phyloP scores from a whole-genome alignment of 2,329 filamentous ascomycete genomes.

The Neophaeococcomyces mojaviensis region DNA sequence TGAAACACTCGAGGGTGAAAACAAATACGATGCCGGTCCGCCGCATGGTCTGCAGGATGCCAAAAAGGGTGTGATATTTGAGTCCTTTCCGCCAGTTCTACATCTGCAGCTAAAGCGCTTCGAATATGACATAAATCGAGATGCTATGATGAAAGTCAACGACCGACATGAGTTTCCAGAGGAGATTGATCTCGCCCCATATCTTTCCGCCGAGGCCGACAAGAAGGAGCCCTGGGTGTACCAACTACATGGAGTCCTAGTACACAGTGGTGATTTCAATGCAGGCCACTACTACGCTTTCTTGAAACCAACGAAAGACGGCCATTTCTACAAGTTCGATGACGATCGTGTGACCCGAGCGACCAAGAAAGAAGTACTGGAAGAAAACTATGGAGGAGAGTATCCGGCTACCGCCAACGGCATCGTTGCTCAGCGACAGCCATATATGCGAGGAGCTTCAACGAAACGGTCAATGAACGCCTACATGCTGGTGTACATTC shows the following conservation, averaged over 20 bases:
- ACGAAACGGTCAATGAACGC: slow-evolving; percentile 72
- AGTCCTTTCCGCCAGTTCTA: slow-evolving; percentile 85
- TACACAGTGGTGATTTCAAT: slow-evolving; percentile 94
- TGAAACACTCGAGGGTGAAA: slow-evolving; percentile 94
- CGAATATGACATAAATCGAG: slow-evolving; percentile 91
- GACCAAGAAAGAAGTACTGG: slow-evolving; percentile 80
- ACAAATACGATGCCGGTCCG: slow-evolving; percentile 91
- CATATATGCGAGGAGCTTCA: slow-evolving; percentile 56
- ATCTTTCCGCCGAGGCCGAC: slow-evolving; percentile 66
- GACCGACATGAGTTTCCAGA: slow-evolving; percentile 43
- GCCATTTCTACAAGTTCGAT: slow-evolving; percentile 94
- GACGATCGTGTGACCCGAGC: slow-evolving; percentile 96
- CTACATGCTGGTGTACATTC: slow-evolving; percentile 98
- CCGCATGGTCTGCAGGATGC: slow-evolving; percentile 90
- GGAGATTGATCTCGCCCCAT: slow-evolving; percentile 62
- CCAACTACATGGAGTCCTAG: slow-evolving; percentile 86
- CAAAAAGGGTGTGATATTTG: slow-evolving; percentile 96
- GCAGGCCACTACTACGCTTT: slow-evolving; percentile 98
- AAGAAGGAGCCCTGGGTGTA: slow-evolving; percentile 85
- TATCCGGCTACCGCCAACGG: slow-evolving; percentile 55
- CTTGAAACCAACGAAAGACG: slow-evolving; percentile 85
- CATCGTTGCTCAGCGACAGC: slow-evolving; percentile 51
- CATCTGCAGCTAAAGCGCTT: slow-evolving; percentile 96
- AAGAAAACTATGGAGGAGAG: slow-evolving; percentile 94
- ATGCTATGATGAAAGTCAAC: slow-evolving; percentile 95